A percentile compares a stretch with the other conserved stretches of the same genome.
Evolutionary conservation across 1,284 basidiomycete genomes (phyloP).

Genomic region (Vanrija sp.): DNA sequence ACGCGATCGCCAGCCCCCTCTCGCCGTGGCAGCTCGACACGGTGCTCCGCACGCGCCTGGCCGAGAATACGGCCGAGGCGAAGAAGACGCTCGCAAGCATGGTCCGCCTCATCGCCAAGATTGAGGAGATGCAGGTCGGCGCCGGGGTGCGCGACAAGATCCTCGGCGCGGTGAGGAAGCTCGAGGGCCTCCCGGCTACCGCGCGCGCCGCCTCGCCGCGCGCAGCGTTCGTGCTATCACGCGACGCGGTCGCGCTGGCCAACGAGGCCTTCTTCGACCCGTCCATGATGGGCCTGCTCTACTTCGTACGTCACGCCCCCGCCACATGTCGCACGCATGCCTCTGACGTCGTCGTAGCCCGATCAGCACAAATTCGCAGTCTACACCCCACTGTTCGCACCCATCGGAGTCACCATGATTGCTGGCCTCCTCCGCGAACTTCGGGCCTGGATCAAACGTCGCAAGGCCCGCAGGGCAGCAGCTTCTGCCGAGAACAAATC

Average conservation of each 20-base stretch:
- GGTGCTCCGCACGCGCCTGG: slow-evolving; percentile 65
- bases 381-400: slow-evolving; percentile 87
- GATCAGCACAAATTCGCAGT: slow-evolving; percentile 93
- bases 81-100: slow-evolving; percentile 76
- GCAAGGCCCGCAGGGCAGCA: neutral
- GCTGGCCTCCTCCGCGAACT: slow-evolving; percentile 70
- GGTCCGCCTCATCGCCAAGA: slow-evolving; percentile 72
- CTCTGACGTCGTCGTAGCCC: slow-evolving; percentile 51
- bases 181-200: slow-evolving; percentile 53
- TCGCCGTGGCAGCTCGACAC: slow-evolving; percentile 70
- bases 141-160: slow-evolving; percentile 70
- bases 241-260: slow-evolving; percentile 64
- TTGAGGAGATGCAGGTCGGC: slow-evolving; percentile 84
- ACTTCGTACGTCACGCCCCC: slow-evolving; percentile 58
- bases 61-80: slow-evolving; percentile 65
- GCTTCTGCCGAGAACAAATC: too few relatives aligned
- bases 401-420: slow-evolving; percentile 74
- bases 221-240: slow-evolving; percentile 58
- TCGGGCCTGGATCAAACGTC: slow-evolving; percentile 55
- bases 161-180: slow-evolving; percentile 61
- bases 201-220: slow-evolving; percentile 5
- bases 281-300: slow-evolving; percentile 88
- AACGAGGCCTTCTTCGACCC: slow-evolving; percentile 96
- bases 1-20: slow-evolving; percentile 17
- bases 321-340: neutral